A percentile compares a stretch with the other conserved stretches of the same genome.
Conservation (phyloP, 257 asterid species). For the Solanum etuberosum region DNA sequence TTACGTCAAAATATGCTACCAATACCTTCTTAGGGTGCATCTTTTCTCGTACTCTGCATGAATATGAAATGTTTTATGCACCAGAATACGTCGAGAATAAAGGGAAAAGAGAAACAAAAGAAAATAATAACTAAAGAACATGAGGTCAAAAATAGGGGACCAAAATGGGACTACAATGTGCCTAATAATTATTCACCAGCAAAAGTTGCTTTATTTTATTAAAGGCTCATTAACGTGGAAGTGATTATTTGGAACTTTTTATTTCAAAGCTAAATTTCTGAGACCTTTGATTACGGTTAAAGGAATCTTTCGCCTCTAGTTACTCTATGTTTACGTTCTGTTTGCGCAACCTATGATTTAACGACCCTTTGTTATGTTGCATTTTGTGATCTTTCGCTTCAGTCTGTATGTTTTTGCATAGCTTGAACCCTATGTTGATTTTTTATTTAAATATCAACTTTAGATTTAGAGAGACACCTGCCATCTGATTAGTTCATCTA, state of each 20-base stretch:
- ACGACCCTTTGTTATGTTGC: background rate
- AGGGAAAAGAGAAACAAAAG: background rate
- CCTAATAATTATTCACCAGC: background rate
- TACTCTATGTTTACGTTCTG: rapidly evolving
- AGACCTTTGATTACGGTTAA: background rate
- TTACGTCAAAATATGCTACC: rapidly evolving
- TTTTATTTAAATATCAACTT: too few relatives aligned
- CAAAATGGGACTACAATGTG: background rate
- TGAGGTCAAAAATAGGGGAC: background rate
- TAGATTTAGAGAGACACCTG: background rate
- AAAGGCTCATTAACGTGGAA: background rate
- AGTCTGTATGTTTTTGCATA: too few relatives aligned
- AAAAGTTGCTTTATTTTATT: background rate
- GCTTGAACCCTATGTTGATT: background rate
- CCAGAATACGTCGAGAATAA: background rate
- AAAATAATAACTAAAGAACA: background rate
- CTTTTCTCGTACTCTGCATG: background rate
- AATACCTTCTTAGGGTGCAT: background rate
- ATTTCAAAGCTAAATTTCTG: background rate
- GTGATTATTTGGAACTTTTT: background rate
- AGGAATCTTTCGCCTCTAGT: background rate
- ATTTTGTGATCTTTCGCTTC: background rate
- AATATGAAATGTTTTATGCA: background rate
- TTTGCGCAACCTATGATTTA: background rate
- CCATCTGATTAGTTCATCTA: background rate